Percentiles rank a stretch among this genome's conserved stretches.
These are phyloP conservation scores for Picochlorum sp. DNA, from an alignment of 139 green algal species.

Conservation along the genomic window DNA sequence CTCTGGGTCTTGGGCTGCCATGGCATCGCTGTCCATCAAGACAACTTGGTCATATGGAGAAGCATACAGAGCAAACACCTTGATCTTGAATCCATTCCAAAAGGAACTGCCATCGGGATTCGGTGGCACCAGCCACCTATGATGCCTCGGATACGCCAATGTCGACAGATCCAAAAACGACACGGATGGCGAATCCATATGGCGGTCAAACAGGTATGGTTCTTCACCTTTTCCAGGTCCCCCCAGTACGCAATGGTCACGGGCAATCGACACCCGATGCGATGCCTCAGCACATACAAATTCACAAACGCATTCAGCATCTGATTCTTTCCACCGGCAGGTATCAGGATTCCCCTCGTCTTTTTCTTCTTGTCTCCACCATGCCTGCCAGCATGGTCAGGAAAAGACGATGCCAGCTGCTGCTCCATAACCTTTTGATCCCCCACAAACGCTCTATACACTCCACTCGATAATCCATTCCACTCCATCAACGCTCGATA, in stretches of 20 bases:
- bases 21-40: constrained; percentile 33
- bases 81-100: constrained; percentile 21
- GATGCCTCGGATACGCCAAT: constrained; percentile 1
- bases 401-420: neutral
- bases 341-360: constrained; percentile 17
- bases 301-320: constrained; percentile 18
- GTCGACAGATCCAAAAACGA: constrained; percentile 10
- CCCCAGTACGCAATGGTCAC: constrained; percentile 23
- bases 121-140: constrained; percentile 1
- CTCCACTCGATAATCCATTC: neutral
- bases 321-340: constrained; percentile 3
- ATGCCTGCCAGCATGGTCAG: neutral
- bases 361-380: neutral
- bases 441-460: constrained; percentile 8
- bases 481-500: neutral
- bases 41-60: constrained; percentile 19
- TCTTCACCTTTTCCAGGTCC: too few relatives aligned
- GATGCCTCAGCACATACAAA: constrained; percentile 16
- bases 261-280: constrained; percentile 10
- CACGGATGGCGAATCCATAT: neutral
- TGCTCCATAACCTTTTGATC: constrained; percentile 8
- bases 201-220: neutral
- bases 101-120: neutral
- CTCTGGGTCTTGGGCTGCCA: constrained; percentile 15
- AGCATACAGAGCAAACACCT: constrained; percentile 15